Evolutionary conservation across 2,329 filamentous ascomycete species (phyloP), one percentile per base, ranked within the genome.

Genomic region (Blastomyces percursus): DNA sequence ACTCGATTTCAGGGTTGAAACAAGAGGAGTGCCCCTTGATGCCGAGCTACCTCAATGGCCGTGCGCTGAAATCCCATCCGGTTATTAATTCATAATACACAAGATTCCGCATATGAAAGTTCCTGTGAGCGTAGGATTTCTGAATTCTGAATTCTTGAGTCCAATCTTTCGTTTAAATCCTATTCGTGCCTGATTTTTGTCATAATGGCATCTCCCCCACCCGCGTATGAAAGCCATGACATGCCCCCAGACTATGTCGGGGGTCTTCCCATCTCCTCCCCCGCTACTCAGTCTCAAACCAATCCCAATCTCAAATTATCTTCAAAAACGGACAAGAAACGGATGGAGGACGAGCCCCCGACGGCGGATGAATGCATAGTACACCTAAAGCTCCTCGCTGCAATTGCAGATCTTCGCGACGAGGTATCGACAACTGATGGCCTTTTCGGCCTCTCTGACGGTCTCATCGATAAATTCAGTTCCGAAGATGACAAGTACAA

Each of bases 361-460:
- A 58, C 77, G 0, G 72, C 72, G 7, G 80, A 86, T 64, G 80
- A 84, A 50, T 90, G 87, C 66, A 81, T 90, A 27, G 86, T 84
- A 0, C 90, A 94, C 71, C 79, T 93, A 38, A 90, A 90, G 71
- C 78, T 93, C 0, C 79, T 93, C 1, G 82, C 85, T 61, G 83
- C 85, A 7, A 81, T 93, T 62, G 82, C 89, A 67, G 80, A 80
- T 38, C 75, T 93, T 61, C 87, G 86, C 65, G 84, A 90, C 64
- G 81, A 84, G n/a, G 74, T 91, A 21, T 86, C 85, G 5, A 86
- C 83, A 61, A 82, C 76, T 0, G 85, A 91, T 68, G 85, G 86
- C 0, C 76, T 91, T 1, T 92, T 86, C 74, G 82, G 81, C 1
- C 79, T 91, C 59, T 78, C 76, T 69, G 82, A 88, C 66, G 71